These are phyloP conservation scores for Colletotrichum simmondsii DNA, from an alignment of 2,329 filamentous ascomycete genomes.

Conservation along the genomic window DNA sequence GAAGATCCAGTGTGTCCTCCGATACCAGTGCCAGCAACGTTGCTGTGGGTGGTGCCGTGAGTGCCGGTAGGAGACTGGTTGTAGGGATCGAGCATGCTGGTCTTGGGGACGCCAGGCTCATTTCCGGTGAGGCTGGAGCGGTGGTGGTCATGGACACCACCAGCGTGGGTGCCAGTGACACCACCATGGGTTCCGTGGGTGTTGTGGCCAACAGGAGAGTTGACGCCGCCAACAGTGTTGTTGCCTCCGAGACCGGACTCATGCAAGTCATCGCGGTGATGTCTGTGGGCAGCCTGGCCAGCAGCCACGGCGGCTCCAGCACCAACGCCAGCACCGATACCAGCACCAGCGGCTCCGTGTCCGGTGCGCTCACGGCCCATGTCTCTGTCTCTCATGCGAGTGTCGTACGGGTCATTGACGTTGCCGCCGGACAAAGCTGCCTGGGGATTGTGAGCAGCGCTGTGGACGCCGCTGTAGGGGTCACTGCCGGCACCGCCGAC, in stretches of 20 bases:
- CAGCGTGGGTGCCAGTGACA: not conserved
- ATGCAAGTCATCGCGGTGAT: slow-evolving; percentile 27
- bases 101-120: slow-evolving; percentile 23
- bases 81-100: slow-evolving; percentile 35
- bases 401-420: slow-evolving; percentile 28
- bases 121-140: slow-evolving; percentile 9
- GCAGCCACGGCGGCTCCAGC: slow-evolving; percentile 15
- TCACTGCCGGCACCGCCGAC: slow-evolving; percentile 13
- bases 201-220: slow-evolving; percentile 1
- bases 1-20: slow-evolving; percentile 24
- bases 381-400: slow-evolving; percentile 30
- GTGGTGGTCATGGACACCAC: slow-evolving; percentile 2
- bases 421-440: slow-evolving; percentile 16
- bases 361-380: slow-evolving; percentile 32
- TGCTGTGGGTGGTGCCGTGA: not conserved
- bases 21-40: slow-evolving; percentile 3
- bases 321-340: slow-evolving; percentile 23
- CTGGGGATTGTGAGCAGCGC: slow-evolving; percentile 14
- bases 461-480: slow-evolving; percentile 12
- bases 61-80: not conserved
- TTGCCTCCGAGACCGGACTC: slow-evolving; percentile 10
- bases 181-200: slow-evolving; percentile 2
- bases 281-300: slow-evolving; percentile 16
- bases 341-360: slow-evolving; percentile 20
- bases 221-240: not conserved